Conservation (phyloP, 257 asterid genomes). For the Mentha longifolia region DNA sequence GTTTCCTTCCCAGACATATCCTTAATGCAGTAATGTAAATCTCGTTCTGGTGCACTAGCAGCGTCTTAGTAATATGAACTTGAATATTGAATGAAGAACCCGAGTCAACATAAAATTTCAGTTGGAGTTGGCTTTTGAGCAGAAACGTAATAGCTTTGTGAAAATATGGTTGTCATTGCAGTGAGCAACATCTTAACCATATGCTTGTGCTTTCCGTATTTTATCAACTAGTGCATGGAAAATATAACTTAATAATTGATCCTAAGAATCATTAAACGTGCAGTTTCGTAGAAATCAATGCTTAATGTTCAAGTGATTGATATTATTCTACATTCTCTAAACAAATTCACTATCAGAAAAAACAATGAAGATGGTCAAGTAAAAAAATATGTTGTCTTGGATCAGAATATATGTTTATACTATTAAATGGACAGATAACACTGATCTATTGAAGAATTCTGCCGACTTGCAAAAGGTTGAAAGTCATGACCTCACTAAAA, state of each 20-base stretch:
- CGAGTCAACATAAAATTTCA: slow-evolving; percentile 8
- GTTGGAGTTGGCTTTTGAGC: slow-evolving; percentile 3
- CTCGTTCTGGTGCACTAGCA: neutral
- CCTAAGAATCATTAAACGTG: neutral
- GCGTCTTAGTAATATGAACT: slow-evolving; percentile 13
- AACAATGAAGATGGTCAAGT: slow-evolving; percentile 7
- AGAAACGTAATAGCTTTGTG: neutral
- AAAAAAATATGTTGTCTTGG: slow-evolving; percentile 23
- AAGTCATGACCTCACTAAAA: slow-evolving; percentile 37
- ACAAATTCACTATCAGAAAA: neutral
- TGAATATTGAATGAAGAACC: slow-evolving; percentile 20
- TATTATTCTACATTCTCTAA: neutral
- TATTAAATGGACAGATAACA: slow-evolving; percentile 49
- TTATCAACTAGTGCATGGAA: slow-evolving; percentile 1
- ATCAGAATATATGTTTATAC: slow-evolving; percentile 12
- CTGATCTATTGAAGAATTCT: slow-evolving; percentile 41
- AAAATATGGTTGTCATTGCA: slow-evolving; percentile 1
- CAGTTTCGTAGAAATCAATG: neutral
- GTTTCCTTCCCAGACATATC: slow-evolving; percentile 6
- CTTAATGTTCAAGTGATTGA: neutral
- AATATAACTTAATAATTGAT: neutral
- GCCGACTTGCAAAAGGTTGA: slow-evolving; percentile 39
- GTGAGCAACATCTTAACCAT: slow-evolving; percentile 4
- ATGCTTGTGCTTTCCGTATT: neutral
- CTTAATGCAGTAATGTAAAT: slow-evolving; percentile 21